Percentiles rank a stretch among this genome's conserved stretches.
These are phyloP conservation scores for Malassezia furfur DNA, from an alignment of 1,284 basidiomycete genomes.

Conservation along the genomic window DNA sequence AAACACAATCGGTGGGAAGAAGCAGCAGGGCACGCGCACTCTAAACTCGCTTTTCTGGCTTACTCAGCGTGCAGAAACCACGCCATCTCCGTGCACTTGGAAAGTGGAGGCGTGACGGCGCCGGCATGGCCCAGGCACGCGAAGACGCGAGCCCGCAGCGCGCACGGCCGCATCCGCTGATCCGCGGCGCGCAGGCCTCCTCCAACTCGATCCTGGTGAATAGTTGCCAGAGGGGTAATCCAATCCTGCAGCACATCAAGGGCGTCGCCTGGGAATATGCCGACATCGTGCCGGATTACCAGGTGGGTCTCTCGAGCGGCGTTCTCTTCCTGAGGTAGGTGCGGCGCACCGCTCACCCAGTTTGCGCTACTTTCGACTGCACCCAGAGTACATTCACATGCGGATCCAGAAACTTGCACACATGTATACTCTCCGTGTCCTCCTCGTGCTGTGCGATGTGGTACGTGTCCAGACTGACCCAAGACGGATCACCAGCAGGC, in stretches of 20 bases:
- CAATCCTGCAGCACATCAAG: conserved; percentile 69
- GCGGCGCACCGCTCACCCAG: conserved; percentile 51
- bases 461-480: conserved; percentile 53
- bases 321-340: conserved; percentile 32
- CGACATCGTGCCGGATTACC: conserved; percentile 72
- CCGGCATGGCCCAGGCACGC: neutral
- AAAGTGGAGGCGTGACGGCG: neutral
- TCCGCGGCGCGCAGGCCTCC: conserved; percentile 27
- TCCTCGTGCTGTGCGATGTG: conserved; percentile 86
- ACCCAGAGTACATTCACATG: conserved; percentile 90
- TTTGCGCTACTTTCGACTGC: conserved; percentile 84
- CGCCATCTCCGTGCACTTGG: neutral
- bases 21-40: neutral
- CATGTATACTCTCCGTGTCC: conserved; percentile 70
- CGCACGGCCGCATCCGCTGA: conserved; percentile 23
- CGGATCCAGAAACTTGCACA: conserved; percentile 76
- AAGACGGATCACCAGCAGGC: conserved; percentile 81
- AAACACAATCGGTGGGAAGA: neutral
- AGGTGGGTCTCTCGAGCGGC: conserved; percentile 36
- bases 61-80: conserved; percentile 8
- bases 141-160: neutral
- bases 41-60: neutral
- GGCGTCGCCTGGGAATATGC: conserved; percentile 89
- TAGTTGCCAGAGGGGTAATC: conserved; percentile 57
- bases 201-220: conserved; percentile 39